These are phyloP conservation scores for Chaetomium olivaceum DNA, from an alignment of 2,329 filamentous ascomycete species.

Conservation along the genomic window DNA sequence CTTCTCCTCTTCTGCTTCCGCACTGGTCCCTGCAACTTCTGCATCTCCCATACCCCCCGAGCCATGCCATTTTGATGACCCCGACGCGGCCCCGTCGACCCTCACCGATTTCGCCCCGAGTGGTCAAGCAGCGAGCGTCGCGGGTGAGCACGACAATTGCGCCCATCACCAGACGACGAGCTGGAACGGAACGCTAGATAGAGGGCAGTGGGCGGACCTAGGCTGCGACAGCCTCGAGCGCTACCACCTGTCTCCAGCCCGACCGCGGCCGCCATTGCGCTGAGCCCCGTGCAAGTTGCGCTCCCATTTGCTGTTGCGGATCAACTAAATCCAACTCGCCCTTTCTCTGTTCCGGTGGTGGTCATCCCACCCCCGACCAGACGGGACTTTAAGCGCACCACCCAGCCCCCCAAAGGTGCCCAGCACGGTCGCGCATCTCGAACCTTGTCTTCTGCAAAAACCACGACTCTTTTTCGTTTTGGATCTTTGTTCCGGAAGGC, in stretches of 20 bases:
- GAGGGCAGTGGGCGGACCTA: not conserved
- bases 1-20: slow-evolving; percentile 27
- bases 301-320: not conserved
- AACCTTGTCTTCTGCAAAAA: not conserved
- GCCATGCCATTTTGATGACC: slow-evolving; percentile 35
- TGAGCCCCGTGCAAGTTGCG: not conserved
- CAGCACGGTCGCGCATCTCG: slow-evolving; percentile 8
- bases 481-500: not conserved
- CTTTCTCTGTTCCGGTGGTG: slow-evolving; percentile 4
- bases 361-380: not conserved
- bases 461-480: not conserved
- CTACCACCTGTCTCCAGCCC: no score
- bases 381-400: not conserved
- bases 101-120: slow-evolving; percentile 33
- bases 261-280: not conserved
- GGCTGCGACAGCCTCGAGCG: not conserved
- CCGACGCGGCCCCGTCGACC: slow-evolving; percentile 32
- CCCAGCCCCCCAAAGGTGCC: not conserved
- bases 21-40: slow-evolving; percentile 27
- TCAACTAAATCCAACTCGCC: not conserved
- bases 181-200: not conserved
- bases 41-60: slow-evolving; percentile 26
- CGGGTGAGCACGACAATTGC: slow-evolving; percentile 31
- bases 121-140: slow-evolving; percentile 30
- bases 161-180: slow-evolving; percentile 20